Evolutionary conservation across 2,329 filamentous ascomycete species (phyloP).

Genomic region (Cladophialophora psammophila): DNA sequence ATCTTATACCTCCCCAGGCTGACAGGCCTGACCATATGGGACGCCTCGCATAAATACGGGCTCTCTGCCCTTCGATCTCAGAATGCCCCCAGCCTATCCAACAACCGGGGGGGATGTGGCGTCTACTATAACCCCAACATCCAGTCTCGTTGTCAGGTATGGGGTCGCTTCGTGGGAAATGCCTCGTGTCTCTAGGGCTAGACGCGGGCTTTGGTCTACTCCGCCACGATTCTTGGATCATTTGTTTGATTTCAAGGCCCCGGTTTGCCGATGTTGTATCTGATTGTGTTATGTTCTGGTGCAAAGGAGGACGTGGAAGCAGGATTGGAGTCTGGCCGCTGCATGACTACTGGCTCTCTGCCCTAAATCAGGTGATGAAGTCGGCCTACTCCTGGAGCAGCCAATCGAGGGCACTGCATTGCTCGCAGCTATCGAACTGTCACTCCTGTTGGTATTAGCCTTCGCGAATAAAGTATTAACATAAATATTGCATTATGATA

Average conservation of each 20-base stretch:
- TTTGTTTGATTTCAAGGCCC: neutral
- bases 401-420: neutral
- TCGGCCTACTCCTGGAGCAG: constrained; percentile 2
- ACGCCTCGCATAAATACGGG: neutral
- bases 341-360: neutral
- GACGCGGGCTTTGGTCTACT: neutral
- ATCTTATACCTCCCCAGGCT: neutral
- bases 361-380: constrained; percentile 8
- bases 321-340: neutral
- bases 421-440: neutral
- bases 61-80: neutral
- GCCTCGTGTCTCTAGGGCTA: neutral
- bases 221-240: neutral
- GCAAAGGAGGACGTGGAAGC: neutral
- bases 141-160: neutral
- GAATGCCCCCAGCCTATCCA: neutral
- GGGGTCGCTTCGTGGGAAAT: neutral
- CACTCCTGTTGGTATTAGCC: neutral
- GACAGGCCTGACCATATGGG: neutral
- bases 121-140: neutral
- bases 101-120: neutral
- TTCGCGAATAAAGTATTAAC: neutral
- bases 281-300: neutral
- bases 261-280: neutral
- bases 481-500: neutral